Evolutionary conservation across 208 protist genomes (phyloP).

Genomic region (Wallacemonas sp.): DNA sequence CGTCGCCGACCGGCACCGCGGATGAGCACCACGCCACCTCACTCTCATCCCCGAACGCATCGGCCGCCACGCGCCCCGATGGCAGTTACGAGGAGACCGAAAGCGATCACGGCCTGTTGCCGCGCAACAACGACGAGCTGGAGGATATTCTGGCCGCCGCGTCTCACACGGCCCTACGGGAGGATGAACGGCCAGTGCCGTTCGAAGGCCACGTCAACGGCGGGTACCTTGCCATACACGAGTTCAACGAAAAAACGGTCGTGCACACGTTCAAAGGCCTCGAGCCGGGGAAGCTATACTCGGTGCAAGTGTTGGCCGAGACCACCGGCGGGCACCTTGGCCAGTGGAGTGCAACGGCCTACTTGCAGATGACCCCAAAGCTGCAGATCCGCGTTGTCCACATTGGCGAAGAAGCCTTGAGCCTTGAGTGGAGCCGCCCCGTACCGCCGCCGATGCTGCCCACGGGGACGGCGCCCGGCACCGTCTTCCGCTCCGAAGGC

Average conservation of each 20-base stretch:
- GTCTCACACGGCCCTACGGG: not conserved
- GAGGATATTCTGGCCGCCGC: not conserved
- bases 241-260: conserved; percentile 9
- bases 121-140: not conserved
- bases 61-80: conserved; percentile 13
- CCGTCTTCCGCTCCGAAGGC: not conserved
- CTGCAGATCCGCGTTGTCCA: conserved; percentile 33
- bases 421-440: conserved; percentile 55
- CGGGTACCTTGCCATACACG: conserved; percentile 8
- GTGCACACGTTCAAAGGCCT: conserved; percentile 29
- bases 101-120: not conserved
- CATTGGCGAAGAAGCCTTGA: conserved; percentile 77
- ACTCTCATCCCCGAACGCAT: conserved; percentile 24
- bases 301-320: conserved; percentile 77
- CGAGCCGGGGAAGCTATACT: conserved; percentile 64
- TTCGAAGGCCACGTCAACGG: conserved; percentile 5
- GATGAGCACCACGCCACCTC: no score
- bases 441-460: conserved; percentile 13
- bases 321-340: conserved; percentile 77
- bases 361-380: conserved; percentile 72
- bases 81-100: conserved; percentile 18
- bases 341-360: conserved; percentile 64
- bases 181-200: not conserved
- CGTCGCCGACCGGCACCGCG: not conserved
- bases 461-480: conserved; percentile 14